Percentiles rank a stretch among this genome's conserved stretches.
Conservation (phyloP, 495 filamentous ascomycete species). For the Platismatia glauca region DNA sequence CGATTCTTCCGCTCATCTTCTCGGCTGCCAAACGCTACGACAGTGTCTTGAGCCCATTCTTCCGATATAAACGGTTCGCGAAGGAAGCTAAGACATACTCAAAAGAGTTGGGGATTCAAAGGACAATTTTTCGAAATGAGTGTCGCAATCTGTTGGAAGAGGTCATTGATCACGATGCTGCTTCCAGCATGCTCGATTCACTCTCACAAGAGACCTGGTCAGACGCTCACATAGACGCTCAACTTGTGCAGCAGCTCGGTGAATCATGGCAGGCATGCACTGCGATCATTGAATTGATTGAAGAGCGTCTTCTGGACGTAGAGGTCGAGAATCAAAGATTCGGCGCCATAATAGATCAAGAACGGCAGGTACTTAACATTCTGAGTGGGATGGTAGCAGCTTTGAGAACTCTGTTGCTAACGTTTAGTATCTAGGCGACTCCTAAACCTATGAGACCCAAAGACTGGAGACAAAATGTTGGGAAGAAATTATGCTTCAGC, state of each 20-base stretch:
- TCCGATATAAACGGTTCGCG: slow-evolving; percentile 17
- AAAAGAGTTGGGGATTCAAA: slow-evolving; percentile 11
- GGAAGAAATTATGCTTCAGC: slow-evolving; percentile 20
- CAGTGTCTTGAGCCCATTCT: slow-evolving; percentile 23
- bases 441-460: slow-evolving; percentile 3
- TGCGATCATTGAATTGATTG: slow-evolving; percentile 17
- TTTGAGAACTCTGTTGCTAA: neutral
- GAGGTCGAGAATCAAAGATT: slow-evolving; percentile 20
- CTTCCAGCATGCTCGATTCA: slow-evolving; percentile 9
- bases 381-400: neutral
- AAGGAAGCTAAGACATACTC: slow-evolving; percentile 17
- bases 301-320: slow-evolving; percentile 18
- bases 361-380: neutral
- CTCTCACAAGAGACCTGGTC: slow-evolving; percentile 6
- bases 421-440: neutral
- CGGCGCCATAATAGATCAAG: slow-evolving; percentile 3
- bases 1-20: slow-evolving; percentile 26
- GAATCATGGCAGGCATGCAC: slow-evolving; percentile 15
- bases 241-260: slow-evolving; percentile 15
- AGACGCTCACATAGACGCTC: slow-evolving; percentile 1
- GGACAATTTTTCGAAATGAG: slow-evolving; percentile 19
- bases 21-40: slow-evolving; percentile 27
- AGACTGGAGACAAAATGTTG: slow-evolving; percentile 12
- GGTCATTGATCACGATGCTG: slow-evolving; percentile 11
- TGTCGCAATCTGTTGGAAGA: slow-evolving; percentile 17